phyloP scores from a whole-genome alignment of 306 rosid genomes.

The Luffa acutangula region DNA sequence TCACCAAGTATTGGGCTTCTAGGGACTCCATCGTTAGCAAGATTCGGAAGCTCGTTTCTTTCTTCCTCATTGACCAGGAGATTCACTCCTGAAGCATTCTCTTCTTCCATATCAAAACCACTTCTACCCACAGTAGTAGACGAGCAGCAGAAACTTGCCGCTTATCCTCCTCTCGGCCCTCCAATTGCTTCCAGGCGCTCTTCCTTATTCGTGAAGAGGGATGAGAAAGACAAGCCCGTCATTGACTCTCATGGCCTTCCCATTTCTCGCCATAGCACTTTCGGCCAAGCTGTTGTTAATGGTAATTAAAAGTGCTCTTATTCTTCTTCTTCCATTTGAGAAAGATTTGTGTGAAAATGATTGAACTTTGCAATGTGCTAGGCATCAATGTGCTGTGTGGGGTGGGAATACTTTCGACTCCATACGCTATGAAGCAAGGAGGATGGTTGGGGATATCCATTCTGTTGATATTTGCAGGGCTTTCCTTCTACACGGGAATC shows the following conservation, averaged over 20 bases:
- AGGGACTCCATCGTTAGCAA: constrained; percentile 65
- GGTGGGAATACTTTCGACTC: constrained; percentile 91
- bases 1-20: constrained; percentile 84
- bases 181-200: constrained; percentile 44
- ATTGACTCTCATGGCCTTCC: constrained; percentile 63
- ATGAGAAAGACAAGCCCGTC: constrained; percentile 31
- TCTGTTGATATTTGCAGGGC: constrained; percentile 53
- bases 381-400: constrained; percentile 94
- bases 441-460: constrained; percentile 81
- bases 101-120: constrained; percentile 52
- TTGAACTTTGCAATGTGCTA: constrained; percentile 12
- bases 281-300: constrained; percentile 67
- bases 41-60: constrained; percentile 84
- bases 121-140: constrained; percentile 32
- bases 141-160: constrained; percentile 36
- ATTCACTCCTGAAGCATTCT: constrained; percentile 75
- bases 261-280: constrained; percentile 54
- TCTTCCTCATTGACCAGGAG: constrained; percentile 86
- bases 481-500: constrained; percentile 88
- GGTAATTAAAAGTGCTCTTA: constrained; percentile 23
- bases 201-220: constrained; percentile 27
- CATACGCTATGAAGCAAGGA: constrained; percentile 78
- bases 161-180: constrained; percentile 50
- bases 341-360: not conserved
- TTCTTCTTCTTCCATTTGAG: not conserved